phyloP scores from a whole-genome alignment of 1,284 basidiomycete species.

The Malassezia obtusa region DNA sequence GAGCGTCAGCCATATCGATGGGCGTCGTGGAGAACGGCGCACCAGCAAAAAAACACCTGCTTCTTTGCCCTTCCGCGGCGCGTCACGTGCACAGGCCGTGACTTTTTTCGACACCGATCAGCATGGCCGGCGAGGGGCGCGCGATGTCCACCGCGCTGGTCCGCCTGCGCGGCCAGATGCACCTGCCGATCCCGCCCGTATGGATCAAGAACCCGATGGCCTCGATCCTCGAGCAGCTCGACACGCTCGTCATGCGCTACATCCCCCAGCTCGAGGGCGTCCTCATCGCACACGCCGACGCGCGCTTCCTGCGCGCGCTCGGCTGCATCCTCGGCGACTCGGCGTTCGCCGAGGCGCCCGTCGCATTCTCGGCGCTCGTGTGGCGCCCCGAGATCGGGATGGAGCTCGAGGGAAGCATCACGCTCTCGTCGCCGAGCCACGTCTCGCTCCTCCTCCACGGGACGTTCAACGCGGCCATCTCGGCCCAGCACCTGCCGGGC shows the following conservation, averaged over 20 bases:
- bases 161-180: slow-evolving; percentile 28
- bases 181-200: slow-evolving; percentile 37
- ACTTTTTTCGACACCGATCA: background rate
- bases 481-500: slow-evolving; percentile 74
- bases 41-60: slow-evolving; percentile 13
- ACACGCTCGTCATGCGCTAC: slow-evolving; percentile 44
- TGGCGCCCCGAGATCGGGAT: slow-evolving; percentile 83
- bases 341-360: slow-evolving; percentile 68
- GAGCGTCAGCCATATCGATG: slow-evolving; percentile 21
- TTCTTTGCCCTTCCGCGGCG: slow-evolving; percentile 11
- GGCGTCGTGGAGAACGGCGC: background rate
- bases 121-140: background rate
- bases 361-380: slow-evolving; percentile 71
- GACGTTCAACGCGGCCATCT: slow-evolving; percentile 94
- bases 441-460: slow-evolving; percentile 82
- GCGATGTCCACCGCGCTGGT: slow-evolving; percentile 25
- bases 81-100: slow-evolving; percentile 9
- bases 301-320: slow-evolving; percentile 60
- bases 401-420: slow-evolving; percentile 74
- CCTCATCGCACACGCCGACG: slow-evolving; percentile 71
- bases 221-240: slow-evolving; percentile 39
- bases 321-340: slow-evolving; percentile 72
- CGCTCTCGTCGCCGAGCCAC: slow-evolving; percentile 84
- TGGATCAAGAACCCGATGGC: slow-evolving; percentile 24
- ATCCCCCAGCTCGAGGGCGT: slow-evolving; percentile 77